Evolutionary conservation across 2,329 filamentous ascomycete genomes (phyloP), one percentile per base, ranked within the genome.

Genomic region (Cladophialophora bantiana): DNA sequence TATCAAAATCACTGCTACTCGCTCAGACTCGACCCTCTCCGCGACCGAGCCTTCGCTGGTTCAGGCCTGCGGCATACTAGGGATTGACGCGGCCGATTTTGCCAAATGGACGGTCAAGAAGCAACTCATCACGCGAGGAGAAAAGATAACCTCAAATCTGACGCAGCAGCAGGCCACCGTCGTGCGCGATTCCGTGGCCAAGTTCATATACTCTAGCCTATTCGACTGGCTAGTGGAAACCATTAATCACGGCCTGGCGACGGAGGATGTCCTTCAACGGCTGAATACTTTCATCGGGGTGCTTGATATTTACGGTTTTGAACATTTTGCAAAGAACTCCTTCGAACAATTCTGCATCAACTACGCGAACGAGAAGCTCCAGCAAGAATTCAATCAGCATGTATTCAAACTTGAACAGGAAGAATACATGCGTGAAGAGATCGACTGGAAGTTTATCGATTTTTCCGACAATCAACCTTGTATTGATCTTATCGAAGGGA

Each of bases 311-410:
- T 98, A 98, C 80, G 94, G 94, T 70, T 99, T 99, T 76, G 95
- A 99, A 79, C 95, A 98, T 81, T 99, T 99, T 76, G 94, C 95
- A 69, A 98, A 97, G 84, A 99, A 99, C 83, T 99, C 95, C 0
- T 99, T 99, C 75, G 95, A 99, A 79, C 95, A 99, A 79, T 99
- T 99, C 81, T 99, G 95, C 82, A 99, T 99, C 86, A 99, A 99
- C 81, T 99, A 99, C 76, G 95, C 95, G 80, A 99, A 99, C 80
- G 95, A 99, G 81, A 99, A 99, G 81, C 84, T 99, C 62, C 95
- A 99, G 78, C 95, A 99, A 78, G 94, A 98, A 78, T 99, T 99
- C 84, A 99, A 99, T 81, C 93, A 96, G 78, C 95, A 99, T 76
- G 95, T 99, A 40, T 99, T 99, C 87, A 97, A 98, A 80, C 87